Evolutionary conservation across 2,329 filamentous ascomycete species (phyloP).

Genomic region (Lachnellula hyalina): DNA sequence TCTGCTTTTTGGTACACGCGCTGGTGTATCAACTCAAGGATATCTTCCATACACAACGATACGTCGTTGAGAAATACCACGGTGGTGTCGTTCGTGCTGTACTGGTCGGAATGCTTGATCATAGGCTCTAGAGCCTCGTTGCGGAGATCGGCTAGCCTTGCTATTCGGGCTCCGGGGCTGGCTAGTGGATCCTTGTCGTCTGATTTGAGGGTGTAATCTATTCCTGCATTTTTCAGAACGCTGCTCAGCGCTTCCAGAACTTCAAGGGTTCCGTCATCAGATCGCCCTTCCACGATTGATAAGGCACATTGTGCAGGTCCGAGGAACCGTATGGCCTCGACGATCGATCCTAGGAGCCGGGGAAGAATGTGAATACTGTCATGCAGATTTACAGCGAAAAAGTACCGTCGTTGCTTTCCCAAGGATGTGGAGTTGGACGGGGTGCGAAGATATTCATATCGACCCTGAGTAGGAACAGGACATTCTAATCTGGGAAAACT

Average conservation of each 20-base stretch:
- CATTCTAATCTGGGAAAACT: slow-evolving; percentile 8
- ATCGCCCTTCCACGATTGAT: slow-evolving; percentile 52
- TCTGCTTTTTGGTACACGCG: slow-evolving; percentile 41
- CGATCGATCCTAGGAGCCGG: slow-evolving; percentile 45
- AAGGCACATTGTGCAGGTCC: slow-evolving; percentile 46
- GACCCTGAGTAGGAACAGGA: slow-evolving; percentile 1
- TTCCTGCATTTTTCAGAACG: slow-evolving; percentile 35
- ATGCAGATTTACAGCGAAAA: slow-evolving; percentile 49
- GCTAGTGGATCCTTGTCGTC: slow-evolving; percentile 40
- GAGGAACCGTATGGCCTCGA: slow-evolving; percentile 45
- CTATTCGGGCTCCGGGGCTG: slow-evolving; percentile 38
- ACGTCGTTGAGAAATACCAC: slow-evolving; percentile 52
- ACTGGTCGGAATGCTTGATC: slow-evolving; percentile 21
- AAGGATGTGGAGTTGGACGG: background rate
- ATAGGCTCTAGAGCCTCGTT: slow-evolving; percentile 48
- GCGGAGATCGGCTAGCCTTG: slow-evolving; percentile 43
- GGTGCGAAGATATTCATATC: slow-evolving; percentile 12
- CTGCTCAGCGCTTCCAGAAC: slow-evolving; percentile 40
- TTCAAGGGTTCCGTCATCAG: slow-evolving; percentile 48
- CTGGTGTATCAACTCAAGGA: slow-evolving; percentile 52
- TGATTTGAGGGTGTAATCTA: slow-evolving; percentile 38
- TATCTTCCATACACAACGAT: slow-evolving; percentile 46
- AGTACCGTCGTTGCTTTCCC: slow-evolving; percentile 31
- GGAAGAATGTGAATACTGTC: slow-evolving; percentile 42
- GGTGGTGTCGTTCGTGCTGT: slow-evolving; percentile 34